Conservation (phyloP, 2,329 filamentous ascomycete genomes). For the Xylaria sp. region DNA sequence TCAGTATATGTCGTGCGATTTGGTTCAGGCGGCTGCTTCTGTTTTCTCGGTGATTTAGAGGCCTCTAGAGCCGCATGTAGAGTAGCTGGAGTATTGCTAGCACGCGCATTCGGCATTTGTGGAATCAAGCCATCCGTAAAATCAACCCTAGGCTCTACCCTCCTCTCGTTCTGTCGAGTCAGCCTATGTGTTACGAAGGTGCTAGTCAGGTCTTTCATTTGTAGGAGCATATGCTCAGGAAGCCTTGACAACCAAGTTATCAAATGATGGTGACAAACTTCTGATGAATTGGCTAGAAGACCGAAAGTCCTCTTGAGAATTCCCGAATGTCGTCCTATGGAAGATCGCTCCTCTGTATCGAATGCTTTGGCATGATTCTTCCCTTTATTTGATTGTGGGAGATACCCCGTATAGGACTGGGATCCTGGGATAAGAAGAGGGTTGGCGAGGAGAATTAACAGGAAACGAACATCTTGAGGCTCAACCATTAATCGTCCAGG, state of each 20-base stretch:
- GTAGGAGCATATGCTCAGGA: conserved; percentile 73
- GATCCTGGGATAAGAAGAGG: conserved; percentile 71
- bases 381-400: conserved; percentile 49
- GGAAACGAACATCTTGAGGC: conserved; percentile 77
- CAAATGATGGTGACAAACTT: conserved; percentile 79
- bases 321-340: conserved; percentile 75
- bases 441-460: conserved; percentile 82
- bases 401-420: conserved; percentile 54
- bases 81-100: conserved; percentile 70
- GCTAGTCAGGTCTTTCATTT: conserved; percentile 78
- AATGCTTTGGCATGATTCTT: conserved; percentile 28
- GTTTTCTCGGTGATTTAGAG: conserved; percentile 61
- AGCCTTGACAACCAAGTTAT: conserved; percentile 82
- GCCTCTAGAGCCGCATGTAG: conserved; percentile 79
- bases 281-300: conserved; percentile 78
- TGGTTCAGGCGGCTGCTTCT: conserved; percentile 64
- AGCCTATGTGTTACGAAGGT: conserved; percentile 86
- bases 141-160: conserved; percentile 67
- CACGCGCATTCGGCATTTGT: conserved; percentile 72
- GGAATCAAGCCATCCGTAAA: conserved; percentile 76
- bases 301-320: conserved; percentile 88
- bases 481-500: conserved; percentile 75
- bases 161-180: conserved; percentile 75
- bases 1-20: conserved; percentile 71
- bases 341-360: conserved; percentile 38